Conservation (phyloP, 108 stramenopile species). For the Skeletonema grethae region DNA sequence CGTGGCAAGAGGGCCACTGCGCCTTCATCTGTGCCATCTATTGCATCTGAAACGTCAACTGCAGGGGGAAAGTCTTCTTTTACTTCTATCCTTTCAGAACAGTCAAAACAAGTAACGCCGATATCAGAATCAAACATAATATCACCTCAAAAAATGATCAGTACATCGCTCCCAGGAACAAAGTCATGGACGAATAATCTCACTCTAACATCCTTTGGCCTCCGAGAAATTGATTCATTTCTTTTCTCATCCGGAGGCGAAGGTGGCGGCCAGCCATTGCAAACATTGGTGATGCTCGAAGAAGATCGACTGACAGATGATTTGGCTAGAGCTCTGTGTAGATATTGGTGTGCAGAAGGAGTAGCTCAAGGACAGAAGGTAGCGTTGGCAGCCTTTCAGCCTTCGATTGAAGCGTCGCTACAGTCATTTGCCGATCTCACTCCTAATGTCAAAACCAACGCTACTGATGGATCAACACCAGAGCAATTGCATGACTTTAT, state of each 20-base stretch:
- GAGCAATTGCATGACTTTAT: constrained; percentile 40
- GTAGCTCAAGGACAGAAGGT: constrained; percentile 48
- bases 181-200: constrained; percentile 59
- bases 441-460: neutral
- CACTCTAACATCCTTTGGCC: constrained; percentile 71
- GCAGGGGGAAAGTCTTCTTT: neutral
- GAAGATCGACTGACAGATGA: constrained; percentile 85
- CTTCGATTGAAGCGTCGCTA: constrained; percentile 35
- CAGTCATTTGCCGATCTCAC: constrained; percentile 14
- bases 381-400: constrained; percentile 23
- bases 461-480: constrained; percentile 2
- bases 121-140: constrained; percentile 2
- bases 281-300: constrained; percentile 65
- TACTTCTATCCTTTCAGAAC: constrained; percentile 1
- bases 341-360: constrained; percentile 84
- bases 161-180: constrained; percentile 36
- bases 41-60: neutral
- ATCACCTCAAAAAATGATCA: neutral
- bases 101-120: neutral
- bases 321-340: constrained; percentile 56
- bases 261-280: constrained; percentile 76
- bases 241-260: constrained; percentile 37
- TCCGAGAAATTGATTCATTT: constrained; percentile 76
- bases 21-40: neutral
- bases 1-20: constrained; percentile 7